phyloP scores from a whole-genome alignment of 805 yeast genomes.

The Candida palmyrensis region DNA sequence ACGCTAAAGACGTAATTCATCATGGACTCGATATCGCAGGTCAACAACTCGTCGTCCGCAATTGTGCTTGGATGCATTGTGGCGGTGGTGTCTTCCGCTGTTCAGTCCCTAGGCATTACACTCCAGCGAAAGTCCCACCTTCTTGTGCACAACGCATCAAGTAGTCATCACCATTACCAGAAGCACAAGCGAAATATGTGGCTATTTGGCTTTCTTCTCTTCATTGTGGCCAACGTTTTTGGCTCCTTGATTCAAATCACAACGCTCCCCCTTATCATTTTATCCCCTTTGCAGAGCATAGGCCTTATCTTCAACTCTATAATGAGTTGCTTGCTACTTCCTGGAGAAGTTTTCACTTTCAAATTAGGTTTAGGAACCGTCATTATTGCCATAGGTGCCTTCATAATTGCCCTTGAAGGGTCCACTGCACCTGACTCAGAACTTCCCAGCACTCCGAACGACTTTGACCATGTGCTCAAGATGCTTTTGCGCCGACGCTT shows the following conservation, averaged over 20 bases:
- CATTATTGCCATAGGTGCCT: slow-evolving; percentile 68
- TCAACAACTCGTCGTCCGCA: slow-evolving; percentile 11
- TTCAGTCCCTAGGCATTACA: slow-evolving; percentile 78
- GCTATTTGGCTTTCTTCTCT: slow-evolving; percentile 69
- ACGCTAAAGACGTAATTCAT: too few species aligned
- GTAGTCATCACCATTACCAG: slow-evolving; percentile 26
- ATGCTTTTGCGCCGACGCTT: slow-evolving; percentile 40
- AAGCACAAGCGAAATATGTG: slow-evolving; percentile 53
- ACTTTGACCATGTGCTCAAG: slow-evolving; percentile 37
- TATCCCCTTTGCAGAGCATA: slow-evolving; percentile 80
- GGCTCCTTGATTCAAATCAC: slow-evolving; percentile 84
- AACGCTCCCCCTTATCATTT: slow-evolving; percentile 72
- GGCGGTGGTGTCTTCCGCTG: slow-evolving; percentile 70
- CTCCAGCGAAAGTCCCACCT: slow-evolving; percentile 76
- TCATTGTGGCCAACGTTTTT: slow-evolving; percentile 66
- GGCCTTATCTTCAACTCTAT: slow-evolving; percentile 85
- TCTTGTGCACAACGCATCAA: slow-evolving; percentile 29
- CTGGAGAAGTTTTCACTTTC: slow-evolving; percentile 62
- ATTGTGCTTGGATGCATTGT: slow-evolving; percentile 59
- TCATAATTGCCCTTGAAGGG: slow-evolving; percentile 72
- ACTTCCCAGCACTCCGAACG: slow-evolving; percentile 16
- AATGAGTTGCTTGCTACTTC: slow-evolving; percentile 56
- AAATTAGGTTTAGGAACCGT: slow-evolving; percentile 59
- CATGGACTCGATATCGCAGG: too few species aligned
- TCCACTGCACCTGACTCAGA: slow-evolving; percentile 7